Percentiles rank a stretch among this genome's conserved stretches.
Conservation (phyloP, 352 stramenopile species). For the Thalassiosira ordinaria region DNA sequence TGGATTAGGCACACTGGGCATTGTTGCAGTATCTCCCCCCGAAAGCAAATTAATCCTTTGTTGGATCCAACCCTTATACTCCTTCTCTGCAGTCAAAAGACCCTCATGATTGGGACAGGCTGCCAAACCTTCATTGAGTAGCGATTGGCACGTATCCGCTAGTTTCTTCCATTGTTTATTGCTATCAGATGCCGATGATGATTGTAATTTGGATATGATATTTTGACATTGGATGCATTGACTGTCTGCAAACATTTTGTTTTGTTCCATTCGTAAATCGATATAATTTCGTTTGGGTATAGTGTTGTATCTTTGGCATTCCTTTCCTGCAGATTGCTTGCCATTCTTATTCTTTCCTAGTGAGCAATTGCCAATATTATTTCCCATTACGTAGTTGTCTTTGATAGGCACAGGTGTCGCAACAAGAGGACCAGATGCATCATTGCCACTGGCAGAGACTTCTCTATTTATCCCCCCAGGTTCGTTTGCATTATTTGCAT, state of each 20-base stretch:
- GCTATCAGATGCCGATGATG: background rate
- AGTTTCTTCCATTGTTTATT: constrained; percentile 7
- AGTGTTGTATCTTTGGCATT: constrained; percentile 1
- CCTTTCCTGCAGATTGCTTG: background rate
- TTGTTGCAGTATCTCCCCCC: background rate
- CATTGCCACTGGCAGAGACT: no score
- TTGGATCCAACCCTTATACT: constrained; percentile 22
- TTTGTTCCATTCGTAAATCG: constrained; percentile 49
- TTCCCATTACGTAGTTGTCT: no score
- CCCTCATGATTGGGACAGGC: constrained; percentile 46
- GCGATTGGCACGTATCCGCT: constrained; percentile 11
- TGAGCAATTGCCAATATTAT: no score
- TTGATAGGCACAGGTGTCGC: no score
- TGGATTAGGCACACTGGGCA: no score
- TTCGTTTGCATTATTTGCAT: no score
- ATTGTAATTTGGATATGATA: constrained; percentile 13
- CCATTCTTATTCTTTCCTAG: background rate
- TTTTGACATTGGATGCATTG: constrained; percentile 19
- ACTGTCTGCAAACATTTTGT: constrained; percentile 41
- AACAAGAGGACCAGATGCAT: no score
- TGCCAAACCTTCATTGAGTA: constrained; percentile 36
- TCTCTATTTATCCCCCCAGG: no score
- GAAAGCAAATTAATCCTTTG: background rate
- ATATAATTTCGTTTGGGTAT: constrained; percentile 40
- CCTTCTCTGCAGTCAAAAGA: constrained; percentile 15